Evolutionary conservation across 129 eudicot genomes (phyloP).

Genomic region (Rutidosis leptorrhynchoides): DNA sequence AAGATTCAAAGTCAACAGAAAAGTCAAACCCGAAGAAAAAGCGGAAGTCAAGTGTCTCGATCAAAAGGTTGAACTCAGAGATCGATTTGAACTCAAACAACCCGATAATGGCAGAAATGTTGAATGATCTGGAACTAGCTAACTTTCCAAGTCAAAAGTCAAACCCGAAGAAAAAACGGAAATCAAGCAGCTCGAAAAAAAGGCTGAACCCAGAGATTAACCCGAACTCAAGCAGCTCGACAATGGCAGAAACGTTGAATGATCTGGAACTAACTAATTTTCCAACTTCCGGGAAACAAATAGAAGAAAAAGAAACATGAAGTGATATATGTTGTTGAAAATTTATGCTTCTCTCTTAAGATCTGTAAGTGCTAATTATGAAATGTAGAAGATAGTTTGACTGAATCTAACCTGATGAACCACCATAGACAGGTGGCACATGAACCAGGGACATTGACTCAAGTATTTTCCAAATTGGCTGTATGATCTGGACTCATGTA

Average conservation of each 20-base stretch:
- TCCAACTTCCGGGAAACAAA: constrained; percentile 40
- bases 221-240: constrained; percentile 26
- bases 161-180: not conserved
- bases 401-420: not conserved
- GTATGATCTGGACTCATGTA: not conserved
- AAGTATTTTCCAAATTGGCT: not conserved
- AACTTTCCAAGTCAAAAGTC: constrained; percentile 32
- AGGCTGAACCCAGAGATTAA: constrained; percentile 21
- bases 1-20: not conserved
- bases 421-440: not conserved
- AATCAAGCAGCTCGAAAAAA: constrained; percentile 11
- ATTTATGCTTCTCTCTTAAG: not conserved
- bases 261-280: constrained; percentile 31
- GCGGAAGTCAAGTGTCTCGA: constrained; percentile 11
- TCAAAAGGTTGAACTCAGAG: constrained; percentile 20
- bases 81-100: constrained; percentile 22
- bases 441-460: not conserved
- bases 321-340: constrained; percentile 12
- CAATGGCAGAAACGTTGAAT: constrained; percentile 21
- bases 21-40: not conserved
- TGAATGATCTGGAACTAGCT: constrained; percentile 30
- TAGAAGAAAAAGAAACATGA: constrained; percentile 46
- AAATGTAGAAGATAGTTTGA: constrained; percentile 15
- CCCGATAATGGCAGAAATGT: constrained; percentile 19
- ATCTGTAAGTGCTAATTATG: constrained; percentile 1